phyloP scores from a whole-genome alignment of 177 flowering plant genomes.

The Telopea speciosissima region DNA sequence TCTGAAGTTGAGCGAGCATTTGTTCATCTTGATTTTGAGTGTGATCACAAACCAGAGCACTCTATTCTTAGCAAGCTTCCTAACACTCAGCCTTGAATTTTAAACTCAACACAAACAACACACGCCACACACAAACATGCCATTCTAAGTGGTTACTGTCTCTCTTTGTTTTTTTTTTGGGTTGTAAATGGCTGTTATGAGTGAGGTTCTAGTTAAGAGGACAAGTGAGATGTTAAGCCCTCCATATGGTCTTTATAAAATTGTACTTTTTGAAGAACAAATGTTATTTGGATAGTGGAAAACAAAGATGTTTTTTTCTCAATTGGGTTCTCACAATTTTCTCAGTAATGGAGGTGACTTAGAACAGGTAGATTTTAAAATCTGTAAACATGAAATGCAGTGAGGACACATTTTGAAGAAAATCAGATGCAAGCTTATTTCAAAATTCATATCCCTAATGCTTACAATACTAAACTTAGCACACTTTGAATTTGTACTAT shows the following conservation, averaged over 20 bases:
- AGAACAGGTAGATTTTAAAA: no score
- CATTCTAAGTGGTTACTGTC: neutral
- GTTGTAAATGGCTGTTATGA: neutral
- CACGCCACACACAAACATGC: neutral
- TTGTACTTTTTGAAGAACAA: neutral
- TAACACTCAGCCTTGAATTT: constrained; percentile 27
- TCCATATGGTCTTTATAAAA: neutral
- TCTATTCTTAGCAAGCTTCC: constrained; percentile 46
- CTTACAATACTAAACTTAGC: no score
- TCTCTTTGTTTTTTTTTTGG: neutral
- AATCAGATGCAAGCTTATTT: no score
- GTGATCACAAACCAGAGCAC: constrained; percentile 66
- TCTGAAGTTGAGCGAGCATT: constrained; percentile 66
- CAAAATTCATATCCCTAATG: no score
- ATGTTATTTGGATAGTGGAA: no score
- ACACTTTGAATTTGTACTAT: no score
- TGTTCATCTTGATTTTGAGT: constrained; percentile 69
- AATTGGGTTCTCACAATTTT: no score
- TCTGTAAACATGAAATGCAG: no score
- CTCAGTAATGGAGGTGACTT: no score
- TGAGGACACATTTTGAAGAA: no score
- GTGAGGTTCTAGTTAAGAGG: neutral
- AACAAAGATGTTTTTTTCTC: no score
- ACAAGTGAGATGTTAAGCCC: neutral
- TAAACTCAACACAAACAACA: neutral